Percentiles rank a stretch among this genome's conserved stretches.
Evolutionary conservation across 2,329 filamentous ascomycete genomes (phyloP).

Genomic region (Fusarium duplospermum): DNA sequence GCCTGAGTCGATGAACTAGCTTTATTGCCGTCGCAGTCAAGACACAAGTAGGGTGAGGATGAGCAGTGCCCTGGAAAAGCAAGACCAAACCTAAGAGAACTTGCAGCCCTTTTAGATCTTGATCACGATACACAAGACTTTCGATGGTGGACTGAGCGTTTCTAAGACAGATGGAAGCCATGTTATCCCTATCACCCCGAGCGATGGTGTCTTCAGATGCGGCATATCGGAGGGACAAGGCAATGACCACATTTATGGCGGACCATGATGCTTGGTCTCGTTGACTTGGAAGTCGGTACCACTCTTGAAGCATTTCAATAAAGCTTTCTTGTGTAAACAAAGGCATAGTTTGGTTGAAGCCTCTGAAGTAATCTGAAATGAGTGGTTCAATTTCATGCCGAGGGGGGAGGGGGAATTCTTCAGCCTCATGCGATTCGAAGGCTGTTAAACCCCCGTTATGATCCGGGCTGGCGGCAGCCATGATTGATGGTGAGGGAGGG

Average conservation of each 20-base stretch:
- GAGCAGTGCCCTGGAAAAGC: neutral
- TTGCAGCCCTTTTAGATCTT: slow-evolving; percentile 4
- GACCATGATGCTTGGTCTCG: neutral
- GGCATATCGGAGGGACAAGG: slow-evolving; percentile 6
- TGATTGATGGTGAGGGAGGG: neutral
- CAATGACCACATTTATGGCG: slow-evolving; percentile 15
- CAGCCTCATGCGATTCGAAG: neutral
- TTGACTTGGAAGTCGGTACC: neutral
- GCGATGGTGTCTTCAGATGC: neutral
- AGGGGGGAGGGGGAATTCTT: neutral
- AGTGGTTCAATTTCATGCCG: neutral
- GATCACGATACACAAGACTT: slow-evolving; percentile 3
- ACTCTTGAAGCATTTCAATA: neutral
- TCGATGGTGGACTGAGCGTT: slow-evolving; percentile 6
- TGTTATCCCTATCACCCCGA: neutral
- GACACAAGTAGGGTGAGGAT: neutral
- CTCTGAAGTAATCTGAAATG: neutral
- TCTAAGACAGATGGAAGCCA: neutral
- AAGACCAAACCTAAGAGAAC: slow-evolving; percentile 6
- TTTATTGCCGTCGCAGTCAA: slow-evolving; percentile 21
- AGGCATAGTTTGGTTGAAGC: neutral
- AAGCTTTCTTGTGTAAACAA: neutral
- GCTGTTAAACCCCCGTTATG: too few relatives aligned
- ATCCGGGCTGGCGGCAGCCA: neutral
- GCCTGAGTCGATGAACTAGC: neutral